Conservation (phyloP, 768 basidiomycete genomes). For the Boletellus emodensis region DNA sequence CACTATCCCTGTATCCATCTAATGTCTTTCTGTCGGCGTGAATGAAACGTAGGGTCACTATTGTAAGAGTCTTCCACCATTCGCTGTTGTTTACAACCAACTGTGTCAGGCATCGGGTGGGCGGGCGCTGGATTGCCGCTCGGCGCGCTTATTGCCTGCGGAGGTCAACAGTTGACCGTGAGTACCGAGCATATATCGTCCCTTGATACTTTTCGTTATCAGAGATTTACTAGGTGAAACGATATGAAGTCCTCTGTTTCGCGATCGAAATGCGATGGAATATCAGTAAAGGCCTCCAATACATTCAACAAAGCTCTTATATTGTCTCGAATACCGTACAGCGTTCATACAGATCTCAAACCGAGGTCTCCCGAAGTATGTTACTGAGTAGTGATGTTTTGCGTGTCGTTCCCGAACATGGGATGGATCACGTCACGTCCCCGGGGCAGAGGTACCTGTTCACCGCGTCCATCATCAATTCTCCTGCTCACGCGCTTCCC, state of each 20-base stretch:
- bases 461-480: background rate
- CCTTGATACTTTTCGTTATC: background rate
- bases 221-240: conserved; percentile 15
- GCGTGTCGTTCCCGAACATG: conserved; percentile 15
- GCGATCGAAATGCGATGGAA: conserved; percentile 25
- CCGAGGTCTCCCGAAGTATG: background rate
- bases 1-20: background rate
- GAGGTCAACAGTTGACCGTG: conserved; percentile 23
- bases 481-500: background rate
- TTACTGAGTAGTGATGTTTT: conserved; percentile 15
- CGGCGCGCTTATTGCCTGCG: conserved; percentile 24
- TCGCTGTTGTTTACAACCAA: background rate
- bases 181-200: background rate
- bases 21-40: background rate
- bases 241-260: conserved; percentile 30
- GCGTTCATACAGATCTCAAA: conserved; percentile 1
- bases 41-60: conserved; percentile 20
- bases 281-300: conserved; percentile 1
- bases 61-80: conserved; percentile 14
- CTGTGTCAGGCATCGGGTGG: conserved; percentile 20
- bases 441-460: conserved; percentile 3
- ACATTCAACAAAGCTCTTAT: conserved; percentile 17
- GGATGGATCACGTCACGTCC: background rate
- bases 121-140: conserved; percentile 25
- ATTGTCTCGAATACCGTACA: conserved; percentile 10